Conservation (phyloP, 495 filamentous ascomycete genomes). For the Penicillium mononematosum region DNA sequence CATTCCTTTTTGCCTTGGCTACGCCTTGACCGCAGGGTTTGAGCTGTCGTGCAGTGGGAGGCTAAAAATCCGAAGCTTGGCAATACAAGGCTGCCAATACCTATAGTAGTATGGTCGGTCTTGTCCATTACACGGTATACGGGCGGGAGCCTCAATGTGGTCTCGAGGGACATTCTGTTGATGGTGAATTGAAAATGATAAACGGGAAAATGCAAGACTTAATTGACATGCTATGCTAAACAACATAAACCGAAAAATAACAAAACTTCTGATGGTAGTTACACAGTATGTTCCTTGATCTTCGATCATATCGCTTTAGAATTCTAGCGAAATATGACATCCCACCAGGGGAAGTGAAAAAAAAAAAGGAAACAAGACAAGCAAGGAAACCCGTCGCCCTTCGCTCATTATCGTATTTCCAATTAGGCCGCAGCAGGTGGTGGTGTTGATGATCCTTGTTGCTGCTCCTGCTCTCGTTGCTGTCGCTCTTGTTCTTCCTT, state of each 20-base stretch:
- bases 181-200: not conserved
- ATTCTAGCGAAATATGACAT: not conserved
- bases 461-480: not conserved
- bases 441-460: not conserved
- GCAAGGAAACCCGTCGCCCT: not conserved
- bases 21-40: no score
- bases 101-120: not conserved
- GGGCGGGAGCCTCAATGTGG: not conserved
- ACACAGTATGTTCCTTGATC: not conserved
- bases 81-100: not conserved
- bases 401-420: not conserved
- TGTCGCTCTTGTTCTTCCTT: conserved; percentile 4
- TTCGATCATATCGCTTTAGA: not conserved
- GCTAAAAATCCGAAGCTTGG: not conserved
- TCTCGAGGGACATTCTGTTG: not conserved
- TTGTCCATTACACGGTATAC: not conserved
- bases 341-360: not conserved
- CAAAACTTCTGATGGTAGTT: not conserved
- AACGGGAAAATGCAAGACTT: not conserved
- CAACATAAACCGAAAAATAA: not conserved
- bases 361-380: not conserved
- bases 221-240: not conserved
- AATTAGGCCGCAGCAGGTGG: not conserved
- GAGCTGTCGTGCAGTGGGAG: not conserved
- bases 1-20: not conserved